Base-by-base conservation (phyloP, 495 filamentous ascomycete genomes). In the Tetracladium marchalianum region DNA sequence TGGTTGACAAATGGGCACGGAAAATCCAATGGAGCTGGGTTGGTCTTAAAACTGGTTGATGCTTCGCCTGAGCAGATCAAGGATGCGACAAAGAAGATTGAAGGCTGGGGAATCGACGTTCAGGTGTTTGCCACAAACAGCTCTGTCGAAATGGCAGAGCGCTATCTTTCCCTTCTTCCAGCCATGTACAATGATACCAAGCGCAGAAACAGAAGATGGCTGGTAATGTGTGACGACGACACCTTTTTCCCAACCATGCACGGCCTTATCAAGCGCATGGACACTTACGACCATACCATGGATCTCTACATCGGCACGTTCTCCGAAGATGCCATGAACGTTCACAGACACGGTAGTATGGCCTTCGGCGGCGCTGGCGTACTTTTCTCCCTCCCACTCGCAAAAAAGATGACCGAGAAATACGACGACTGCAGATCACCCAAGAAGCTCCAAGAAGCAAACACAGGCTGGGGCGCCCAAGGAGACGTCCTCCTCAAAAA, bases 291-390 rank as follows among this genome's bases (percentile, higher is more conserved):
- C 46, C 52, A 70, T 38, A 61, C 56, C 1, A 55, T 67, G 27
- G 62, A 65, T 19, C 60, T 67, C 44, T 81, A 80, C 51, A 62
- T 81, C 17, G 76, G 78, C 24, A 66, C 71, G 35, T 56, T 80
- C 1, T 76, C 75, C 17, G 76, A 79, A 57, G 52, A 54, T 19
- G 35, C 47, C 1, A 50, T 41, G 44, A 71, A 68, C 44, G 58
- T 73, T 35, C 58, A 66, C 37, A 70, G 77, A 34, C 55, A 58
- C 46, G 55, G 55, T 9, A 52, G 45, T 6, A 61, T 66, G 55
- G 78, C 73, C 31, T 78, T 78, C 44, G 78, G 78, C 51, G 78
- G 78, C 53, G 78, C 75, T 19, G 77, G 74, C 46, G 68, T 82
- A 39, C 71, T 81, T 59, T 57, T 81, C 36, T 77, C 75, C 8